Percentiles rank a stretch among this genome's conserved stretches.
phyloP scores from a whole-genome alignment of 108 stramenopile species.

The Bacterosira constricta region DNA sequence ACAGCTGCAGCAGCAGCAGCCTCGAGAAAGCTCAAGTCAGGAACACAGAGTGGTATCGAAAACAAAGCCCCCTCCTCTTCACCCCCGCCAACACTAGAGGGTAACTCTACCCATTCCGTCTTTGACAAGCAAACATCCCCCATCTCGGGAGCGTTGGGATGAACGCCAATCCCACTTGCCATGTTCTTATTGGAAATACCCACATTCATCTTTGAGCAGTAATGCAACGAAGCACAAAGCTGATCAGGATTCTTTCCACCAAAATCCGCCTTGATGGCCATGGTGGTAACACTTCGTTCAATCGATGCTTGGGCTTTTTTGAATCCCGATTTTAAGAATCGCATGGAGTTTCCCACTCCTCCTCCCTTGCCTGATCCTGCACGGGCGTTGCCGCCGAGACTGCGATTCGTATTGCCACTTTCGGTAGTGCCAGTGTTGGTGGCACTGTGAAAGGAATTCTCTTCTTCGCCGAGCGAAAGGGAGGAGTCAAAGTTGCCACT shows the following conservation, averaged over 20 bases:
- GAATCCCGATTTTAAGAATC: conserved; percentile 62
- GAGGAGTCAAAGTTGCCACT: conserved; percentile 40
- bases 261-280: conserved; percentile 76
- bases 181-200: conserved; percentile 10
- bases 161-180: conserved; percentile 23
- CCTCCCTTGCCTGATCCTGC: neutral
- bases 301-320: conserved; percentile 61
- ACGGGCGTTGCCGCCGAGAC: neutral
- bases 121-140: conserved; percentile 37
- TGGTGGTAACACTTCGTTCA: conserved; percentile 61
- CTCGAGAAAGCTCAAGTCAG: conserved; percentile 43
- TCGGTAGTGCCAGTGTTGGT: no score
- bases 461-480: conserved; percentile 41
- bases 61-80: conserved; percentile 49
- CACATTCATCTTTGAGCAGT: conserved; percentile 37
- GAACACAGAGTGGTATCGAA: conserved; percentile 63
- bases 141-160: conserved; percentile 36
- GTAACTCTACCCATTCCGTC: conserved; percentile 46
- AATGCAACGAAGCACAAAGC: conserved; percentile 62
- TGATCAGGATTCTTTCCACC: conserved; percentile 79
- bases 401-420: neutral
- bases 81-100: conserved; percentile 3
- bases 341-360: neutral
- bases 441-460: no score
- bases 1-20: conserved; percentile 16